Conservation (phyloP, 2,329 filamentous ascomycete species). For the Onygenales sp. region DNA sequence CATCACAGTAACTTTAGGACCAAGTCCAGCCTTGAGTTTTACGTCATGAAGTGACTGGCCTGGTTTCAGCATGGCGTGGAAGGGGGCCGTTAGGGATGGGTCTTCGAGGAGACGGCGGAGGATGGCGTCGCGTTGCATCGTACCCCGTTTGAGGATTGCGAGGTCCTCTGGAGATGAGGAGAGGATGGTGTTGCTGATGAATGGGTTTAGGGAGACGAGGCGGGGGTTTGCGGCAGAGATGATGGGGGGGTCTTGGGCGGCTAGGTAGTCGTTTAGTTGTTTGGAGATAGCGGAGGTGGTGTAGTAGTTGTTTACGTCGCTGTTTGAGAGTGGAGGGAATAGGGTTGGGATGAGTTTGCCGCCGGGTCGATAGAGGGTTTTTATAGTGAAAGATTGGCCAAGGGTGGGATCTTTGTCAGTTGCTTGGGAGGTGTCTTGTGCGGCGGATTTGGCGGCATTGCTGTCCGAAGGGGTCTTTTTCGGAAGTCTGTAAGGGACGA, state of each 20-base stretch:
- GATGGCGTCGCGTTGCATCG: slow-evolving; percentile 51
- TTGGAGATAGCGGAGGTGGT: slow-evolving; percentile 51
- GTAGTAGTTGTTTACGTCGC: slow-evolving; percentile 47
- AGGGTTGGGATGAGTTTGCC: slow-evolving; percentile 49
- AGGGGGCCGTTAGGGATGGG: slow-evolving; percentile 39
- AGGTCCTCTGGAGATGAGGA: slow-evolving; percentile 46
- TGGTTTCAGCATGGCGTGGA: slow-evolving; percentile 46
- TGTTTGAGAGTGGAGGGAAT: slow-evolving; percentile 35
- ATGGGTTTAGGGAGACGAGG: slow-evolving; percentile 52
- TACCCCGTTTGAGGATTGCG: slow-evolving; percentile 47
- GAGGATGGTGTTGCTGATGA: slow-evolving; percentile 54
- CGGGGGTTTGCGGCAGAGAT: slow-evolving; percentile 51
- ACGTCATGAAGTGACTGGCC: slow-evolving; percentile 30
- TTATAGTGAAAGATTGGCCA: slow-evolving; percentile 36
- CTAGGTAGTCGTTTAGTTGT: slow-evolving; percentile 49
- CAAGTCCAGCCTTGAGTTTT: slow-evolving; percentile 53
- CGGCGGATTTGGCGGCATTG: slow-evolving; percentile 3
- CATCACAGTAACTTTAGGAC: slow-evolving; percentile 51
- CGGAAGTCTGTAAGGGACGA: slow-evolving; percentile 54
- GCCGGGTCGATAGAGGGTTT: slow-evolving; percentile 48
- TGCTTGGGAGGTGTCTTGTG: slow-evolving; percentile 13
- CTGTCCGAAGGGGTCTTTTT: slow-evolving; percentile 32
- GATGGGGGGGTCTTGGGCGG: slow-evolving; percentile 44
- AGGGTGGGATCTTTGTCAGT: slow-evolving; percentile 30
- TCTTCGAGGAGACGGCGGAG: slow-evolving; percentile 49